phyloP scores from a whole-genome alignment of 2,329 filamentous ascomycete species.

The Colletotrichum eleusines region DNA sequence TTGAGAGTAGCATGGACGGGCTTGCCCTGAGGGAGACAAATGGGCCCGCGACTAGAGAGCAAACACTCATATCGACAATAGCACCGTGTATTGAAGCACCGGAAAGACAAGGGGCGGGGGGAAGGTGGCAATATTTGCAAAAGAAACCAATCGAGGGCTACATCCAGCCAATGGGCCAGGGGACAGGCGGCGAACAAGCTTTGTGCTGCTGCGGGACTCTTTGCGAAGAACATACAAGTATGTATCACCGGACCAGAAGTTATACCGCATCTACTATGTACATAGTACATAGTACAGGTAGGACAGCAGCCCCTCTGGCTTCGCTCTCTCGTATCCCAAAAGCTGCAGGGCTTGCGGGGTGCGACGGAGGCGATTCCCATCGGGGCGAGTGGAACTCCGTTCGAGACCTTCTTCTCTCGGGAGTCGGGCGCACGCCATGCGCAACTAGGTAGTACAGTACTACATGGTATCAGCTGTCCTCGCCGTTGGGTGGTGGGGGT shows the following conservation, averaged over 20 bases:
- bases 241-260: neutral
- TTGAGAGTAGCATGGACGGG: neutral
- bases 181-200: constrained; percentile 34
- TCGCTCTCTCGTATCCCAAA: constrained; percentile 21
- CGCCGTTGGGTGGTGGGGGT: neutral
- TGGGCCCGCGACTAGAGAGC: constrained; percentile 21
- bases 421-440: constrained; percentile 19
- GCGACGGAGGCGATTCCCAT: constrained; percentile 25
- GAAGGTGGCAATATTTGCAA: neutral
- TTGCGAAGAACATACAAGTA: constrained; percentile 5
- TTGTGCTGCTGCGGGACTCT: constrained; percentile 27
- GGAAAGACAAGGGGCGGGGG: neutral
- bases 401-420: constrained; percentile 7
- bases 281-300: neutral
- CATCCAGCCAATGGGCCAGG: neutral
- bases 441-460: constrained; percentile 1
- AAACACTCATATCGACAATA: neutral
- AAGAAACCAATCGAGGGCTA: neutral
- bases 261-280: no score
- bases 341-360: constrained; percentile 13
- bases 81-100: neutral
- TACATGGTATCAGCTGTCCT: neutral
- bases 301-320: constrained; percentile 8
- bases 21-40: neutral
- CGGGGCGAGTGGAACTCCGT: constrained; percentile 30